Conservation (phyloP, 2,329 filamentous ascomycete species). For the Emmonsia crescens region DNA sequence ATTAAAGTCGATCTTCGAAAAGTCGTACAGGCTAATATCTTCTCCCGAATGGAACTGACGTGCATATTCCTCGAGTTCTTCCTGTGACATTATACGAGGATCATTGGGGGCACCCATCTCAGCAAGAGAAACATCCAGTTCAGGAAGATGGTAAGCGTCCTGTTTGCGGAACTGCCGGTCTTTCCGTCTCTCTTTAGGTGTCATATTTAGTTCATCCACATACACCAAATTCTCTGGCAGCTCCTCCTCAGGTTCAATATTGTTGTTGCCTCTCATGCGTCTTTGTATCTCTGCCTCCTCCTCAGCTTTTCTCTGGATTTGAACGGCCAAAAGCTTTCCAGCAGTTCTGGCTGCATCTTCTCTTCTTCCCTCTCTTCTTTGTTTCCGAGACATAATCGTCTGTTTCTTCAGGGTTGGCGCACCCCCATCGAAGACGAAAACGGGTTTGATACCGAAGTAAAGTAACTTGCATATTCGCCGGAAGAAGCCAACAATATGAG, state of each 20-base stretch:
- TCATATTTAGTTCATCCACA: conserved; percentile 79
- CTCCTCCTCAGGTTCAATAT: conserved; percentile 51
- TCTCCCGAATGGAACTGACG: conserved; percentile 84
- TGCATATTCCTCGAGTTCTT: conserved; percentile 89
- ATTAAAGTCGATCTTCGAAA: conserved; percentile 97
- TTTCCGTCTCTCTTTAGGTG: conserved; percentile 60
- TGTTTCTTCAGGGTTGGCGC: conserved; percentile 83
- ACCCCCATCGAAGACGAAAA: conserved; percentile 96
- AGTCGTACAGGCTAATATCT: conserved; percentile 82
- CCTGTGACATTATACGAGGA: conserved; percentile 88
- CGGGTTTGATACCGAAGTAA: conserved; percentile 90
- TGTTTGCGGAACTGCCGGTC: conserved; percentile 76
- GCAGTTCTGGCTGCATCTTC: conserved; percentile 91
- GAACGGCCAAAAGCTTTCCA: conserved; percentile 79
- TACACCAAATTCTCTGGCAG: conserved; percentile 71
- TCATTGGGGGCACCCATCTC: conserved; percentile 86
- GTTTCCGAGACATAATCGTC: conserved; percentile 70
- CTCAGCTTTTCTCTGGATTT: conserved; percentile 84
- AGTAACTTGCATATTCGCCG: conserved; percentile 94
- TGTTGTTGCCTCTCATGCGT: conserved; percentile 17
- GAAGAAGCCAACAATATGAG: conserved; percentile 95
- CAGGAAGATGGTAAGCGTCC: conserved; percentile 90
- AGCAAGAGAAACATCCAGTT: conserved; percentile 64
- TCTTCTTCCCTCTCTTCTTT: conserved; percentile 70
- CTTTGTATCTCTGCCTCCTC: conserved; percentile 63